Conservation (phyloP, 768 basidiomycete genomes). For the Porphyrellus cyaneotinctus region DNA sequence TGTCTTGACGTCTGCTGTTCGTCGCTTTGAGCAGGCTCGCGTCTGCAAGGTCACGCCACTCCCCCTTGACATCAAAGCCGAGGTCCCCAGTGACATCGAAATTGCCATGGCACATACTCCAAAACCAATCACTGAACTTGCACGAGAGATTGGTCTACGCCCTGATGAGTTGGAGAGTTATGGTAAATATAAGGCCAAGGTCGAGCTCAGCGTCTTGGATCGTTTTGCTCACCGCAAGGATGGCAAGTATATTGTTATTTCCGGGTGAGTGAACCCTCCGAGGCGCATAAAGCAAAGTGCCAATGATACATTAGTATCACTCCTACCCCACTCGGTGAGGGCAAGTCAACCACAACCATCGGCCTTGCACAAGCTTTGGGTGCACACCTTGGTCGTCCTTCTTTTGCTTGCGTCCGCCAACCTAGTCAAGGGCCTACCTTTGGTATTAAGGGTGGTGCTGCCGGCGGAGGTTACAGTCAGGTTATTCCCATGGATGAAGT, state of each 20-base stretch:
- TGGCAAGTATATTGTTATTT: constrained; percentile 95
- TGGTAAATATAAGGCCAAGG: constrained; percentile 96
- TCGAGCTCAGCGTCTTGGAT: constrained; percentile 84
- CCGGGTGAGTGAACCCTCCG: constrained; percentile 56
- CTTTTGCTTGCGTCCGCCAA: constrained; percentile 96
- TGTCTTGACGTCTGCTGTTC: constrained; percentile 79
- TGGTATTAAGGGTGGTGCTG: constrained; percentile 98
- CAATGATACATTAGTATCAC: constrained; percentile 60
- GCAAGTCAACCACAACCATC: constrained; percentile 97
- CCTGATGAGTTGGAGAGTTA: constrained; percentile 89
- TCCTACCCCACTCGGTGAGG: constrained; percentile 94
- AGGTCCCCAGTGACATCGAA: constrained; percentile 95
- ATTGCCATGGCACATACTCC: constrained; percentile 94
- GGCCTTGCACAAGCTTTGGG: constrained; percentile 95
- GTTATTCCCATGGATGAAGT: constrained; percentile 99
- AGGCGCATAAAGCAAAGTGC: background rate
- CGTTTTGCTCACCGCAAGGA: constrained; percentile 80
- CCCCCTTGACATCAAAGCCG: constrained; percentile 69
- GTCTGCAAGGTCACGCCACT: constrained; percentile 72
- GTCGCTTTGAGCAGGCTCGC: constrained; percentile 68
- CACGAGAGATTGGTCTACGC: constrained; percentile 81
- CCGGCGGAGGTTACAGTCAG: constrained; percentile 97
- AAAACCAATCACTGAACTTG: constrained; percentile 81
- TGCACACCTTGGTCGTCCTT: constrained; percentile 86
- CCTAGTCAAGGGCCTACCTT: constrained; percentile 99